Conservation (phyloP, 805 yeast species). For the Nakazawaea ambrosiae region DNA sequence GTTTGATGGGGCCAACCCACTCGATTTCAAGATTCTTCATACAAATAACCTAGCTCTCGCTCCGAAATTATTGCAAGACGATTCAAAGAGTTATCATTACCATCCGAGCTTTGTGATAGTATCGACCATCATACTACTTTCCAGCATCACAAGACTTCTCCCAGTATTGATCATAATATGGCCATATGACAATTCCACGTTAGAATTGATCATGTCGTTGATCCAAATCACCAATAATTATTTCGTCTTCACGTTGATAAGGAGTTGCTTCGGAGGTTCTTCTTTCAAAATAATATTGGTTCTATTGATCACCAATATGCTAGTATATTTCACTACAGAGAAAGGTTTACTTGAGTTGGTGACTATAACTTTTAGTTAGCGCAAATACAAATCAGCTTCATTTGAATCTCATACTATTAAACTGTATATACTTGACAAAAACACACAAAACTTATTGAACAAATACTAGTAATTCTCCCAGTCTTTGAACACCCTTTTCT, state of each 20-base stretch:
- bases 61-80: neutral
- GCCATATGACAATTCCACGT: conserved; percentile 85
- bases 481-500: conserved; percentile 13
- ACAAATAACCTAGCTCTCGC: neutral
- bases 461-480: conserved; percentile 9
- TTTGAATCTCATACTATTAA: no score
- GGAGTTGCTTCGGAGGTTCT: conserved; percentile 5
- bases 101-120: conserved; percentile 29
- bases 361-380: neutral
- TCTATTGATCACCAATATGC: neutral
- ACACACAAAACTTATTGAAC: neutral
- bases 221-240: conserved; percentile 9
- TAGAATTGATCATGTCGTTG: conserved; percentile 22
- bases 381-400: no score
- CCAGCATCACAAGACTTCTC: conserved; percentile 74
- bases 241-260: conserved; percentile 5
- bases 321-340: neutral
- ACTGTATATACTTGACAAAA: no score
- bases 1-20: neutral
- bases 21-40: neutral
- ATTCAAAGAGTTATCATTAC: neutral
- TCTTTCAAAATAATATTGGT: neutral
- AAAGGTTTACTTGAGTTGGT: neutral
- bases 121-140: conserved; percentile 62
- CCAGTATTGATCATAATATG: conserved; percentile 93